Base-by-base conservation (phyloP, 441 rosid species). In the Brassica balearica region DNA sequence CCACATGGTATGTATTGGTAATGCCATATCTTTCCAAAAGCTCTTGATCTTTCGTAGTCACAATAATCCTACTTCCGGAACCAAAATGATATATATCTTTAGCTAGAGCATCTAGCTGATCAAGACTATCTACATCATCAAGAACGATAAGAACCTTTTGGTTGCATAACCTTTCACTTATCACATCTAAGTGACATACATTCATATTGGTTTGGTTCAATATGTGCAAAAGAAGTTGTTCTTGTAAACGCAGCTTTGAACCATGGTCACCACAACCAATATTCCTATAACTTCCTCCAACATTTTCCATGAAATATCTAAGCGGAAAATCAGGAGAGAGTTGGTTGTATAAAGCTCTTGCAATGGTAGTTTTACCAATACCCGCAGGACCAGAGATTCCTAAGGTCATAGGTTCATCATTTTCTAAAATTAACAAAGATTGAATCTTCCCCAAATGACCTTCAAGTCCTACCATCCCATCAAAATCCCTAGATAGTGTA, bases 21-120 rank as follows among this genome's bases (percentile, higher is more conserved):
- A n/a, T 65, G 11, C 65, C 71, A 74, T 14, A 43, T 7, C 5
- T 22, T 19, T 56, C 19, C 72, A 76, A 46, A 59, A 76, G 9
- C 51, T 12, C 68, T 68, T 19, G 41, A 68, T 75, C 43, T 41
- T 11, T 9, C 0, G 78, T 74, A 66, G 71, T 74, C 14, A 74
- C 56, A 9, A 66, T 56, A 74, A 41, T 41, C 48, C 48, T 41
- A 41, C 48, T 41, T 9, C 48, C 48, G 3, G n/a, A 2, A 66
- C 72, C 78, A 67, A 75, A 67, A 22, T 3, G 12, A 17, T 15
- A 25, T 8, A 14, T 19, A 65, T 69, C 72, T 12, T 62, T 62
- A 27, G 76, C 76, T 43, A 62, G 5, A 12, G 17, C 55, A 48
- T 48, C 55, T 48, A 48, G 55, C 17, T 48, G 55, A 48, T 48